These are phyloP conservation scores for Penicillium arizonense DNA, from an alignment of 495 filamentous ascomycete species.

Conservation along the genomic window DNA sequence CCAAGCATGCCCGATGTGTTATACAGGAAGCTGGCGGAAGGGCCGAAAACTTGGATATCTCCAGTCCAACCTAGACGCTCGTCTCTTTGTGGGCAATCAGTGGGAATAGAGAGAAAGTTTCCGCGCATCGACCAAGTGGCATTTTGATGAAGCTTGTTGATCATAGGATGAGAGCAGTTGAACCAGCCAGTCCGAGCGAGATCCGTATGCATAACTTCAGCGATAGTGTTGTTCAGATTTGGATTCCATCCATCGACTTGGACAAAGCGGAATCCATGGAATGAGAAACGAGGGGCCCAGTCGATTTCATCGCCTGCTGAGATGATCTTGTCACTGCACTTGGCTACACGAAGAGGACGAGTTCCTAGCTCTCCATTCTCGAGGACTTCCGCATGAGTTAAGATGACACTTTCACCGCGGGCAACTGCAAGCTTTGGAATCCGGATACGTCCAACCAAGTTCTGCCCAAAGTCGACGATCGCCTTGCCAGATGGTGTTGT, in stretches of 20 bases:
- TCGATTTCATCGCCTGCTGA: constrained; percentile 18
- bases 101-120: constrained; percentile 55
- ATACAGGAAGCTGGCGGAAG: constrained; percentile 52
- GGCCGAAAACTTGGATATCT: constrained; percentile 51
- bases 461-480: constrained; percentile 57
- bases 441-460: constrained; percentile 50
- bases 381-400: constrained; percentile 53
- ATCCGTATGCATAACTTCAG: constrained; percentile 51
- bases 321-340: constrained; percentile 42
- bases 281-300: constrained; percentile 45
- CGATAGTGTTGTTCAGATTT: constrained; percentile 32
- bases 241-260: constrained; percentile 47
- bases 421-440: constrained; percentile 33
- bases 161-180: constrained; percentile 41
- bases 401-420: constrained; percentile 21
- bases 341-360: constrained; percentile 47
- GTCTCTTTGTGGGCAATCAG: constrained; percentile 56
- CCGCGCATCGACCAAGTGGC: constrained; percentile 53
- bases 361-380: constrained; percentile 50
- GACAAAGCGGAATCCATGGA: constrained; percentile 57
- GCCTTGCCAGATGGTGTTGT: constrained; percentile 44
- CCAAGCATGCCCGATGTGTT: constrained; percentile 48
- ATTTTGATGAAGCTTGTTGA: constrained; percentile 52
- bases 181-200: constrained; percentile 48
- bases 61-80: constrained; percentile 60